Evolutionary conservation across 176 grass and related monocot species (phyloP), one percentile per base, ranked within the genome.

Genomic region (Zoysia pacifica): DNA sequence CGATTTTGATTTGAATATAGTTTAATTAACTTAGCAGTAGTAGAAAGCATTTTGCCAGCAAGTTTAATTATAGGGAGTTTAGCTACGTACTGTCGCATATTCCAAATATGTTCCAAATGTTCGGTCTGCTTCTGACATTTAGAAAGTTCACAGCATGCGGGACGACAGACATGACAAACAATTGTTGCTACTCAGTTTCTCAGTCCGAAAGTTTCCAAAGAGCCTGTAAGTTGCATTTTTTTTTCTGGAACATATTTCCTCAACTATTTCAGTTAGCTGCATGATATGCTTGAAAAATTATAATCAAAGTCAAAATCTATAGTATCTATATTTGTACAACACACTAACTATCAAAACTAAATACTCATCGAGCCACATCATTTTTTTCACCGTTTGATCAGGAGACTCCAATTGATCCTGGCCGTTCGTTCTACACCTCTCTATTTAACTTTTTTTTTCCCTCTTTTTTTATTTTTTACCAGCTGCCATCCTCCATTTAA

Each of bases 101-200:
- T 48, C 69, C n/a, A 8, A 8, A 14, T 52, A 20, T 20, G 44
- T 43, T 68, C 45, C 51, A 74, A 77, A 45, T 81, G 62, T 75
- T 69, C 20, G 1, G 37, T 70, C 53, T 62, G 51, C 16, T 5
- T 11, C 5, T 42, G 49, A 5, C 69, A 9, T 69, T 64, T 38
- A 73, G 48, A 39, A 48, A 20, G 18, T 65, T 63, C 36, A 45
- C 74, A 87, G 37, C 61, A 73, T 73, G 69, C 13, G 36, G 4
- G 12, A 78, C 2, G 14, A 50, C 50, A 66, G 61, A 83, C n/a
- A 51, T 52, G 43, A 62, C 54, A 79, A 74, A 62, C 44, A 69
- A 10, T 15, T 53, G 62, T 4, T 45, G 48, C 60, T 45, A 54
- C 60, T 48, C 72, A 40, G 4, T 62, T 86, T 55, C 35, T 74